Conservation (phyloP, 345 rosid genomes). For the Acer saccharum region DNA sequence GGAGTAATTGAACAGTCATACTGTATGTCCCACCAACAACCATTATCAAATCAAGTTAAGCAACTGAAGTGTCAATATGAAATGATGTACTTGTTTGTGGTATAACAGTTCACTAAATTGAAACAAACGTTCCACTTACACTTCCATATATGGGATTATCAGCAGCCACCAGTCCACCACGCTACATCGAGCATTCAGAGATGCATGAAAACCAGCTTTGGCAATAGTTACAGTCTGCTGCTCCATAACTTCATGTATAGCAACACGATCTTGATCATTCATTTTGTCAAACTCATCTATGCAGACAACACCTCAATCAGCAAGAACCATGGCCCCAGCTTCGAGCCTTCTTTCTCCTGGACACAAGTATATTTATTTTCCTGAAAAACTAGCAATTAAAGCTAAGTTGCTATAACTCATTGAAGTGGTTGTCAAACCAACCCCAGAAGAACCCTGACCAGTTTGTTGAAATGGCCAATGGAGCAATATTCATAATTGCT, state of each 20-base stretch:
- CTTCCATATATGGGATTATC: constrained; percentile 99
- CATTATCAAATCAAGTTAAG: no score
- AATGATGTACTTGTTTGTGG: no score
- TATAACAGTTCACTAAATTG: background rate
- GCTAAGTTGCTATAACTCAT: background rate
- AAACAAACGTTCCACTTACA: constrained; percentile 47
- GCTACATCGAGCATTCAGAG: constrained; percentile 95
- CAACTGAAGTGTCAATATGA: no score
- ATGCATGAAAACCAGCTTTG: constrained; percentile 98
- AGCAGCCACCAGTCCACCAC: constrained; percentile 74
- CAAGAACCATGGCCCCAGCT: constrained; percentile 99
- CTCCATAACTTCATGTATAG: constrained; percentile 99
- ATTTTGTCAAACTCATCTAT: constrained; percentile 99
- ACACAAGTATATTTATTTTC: constrained; percentile 13
- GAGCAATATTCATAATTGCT: constrained; percentile 97
- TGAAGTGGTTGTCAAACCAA: constrained; percentile 65
- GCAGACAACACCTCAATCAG: constrained; percentile 94
- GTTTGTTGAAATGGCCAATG: constrained; percentile 98
- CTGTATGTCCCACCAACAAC: no score
- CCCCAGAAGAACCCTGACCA: constrained; percentile 99
- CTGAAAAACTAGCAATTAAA: constrained; percentile 1
- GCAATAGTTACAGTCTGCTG: constrained; percentile 99
- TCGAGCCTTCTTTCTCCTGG: constrained; percentile 98
- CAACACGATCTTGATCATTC: constrained; percentile 99
- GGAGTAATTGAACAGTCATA: no score